Evolutionary conservation across 371 early-diverging fungal species (phyloP).

Genomic region (Hamiltosporidium magnivora): DNA sequence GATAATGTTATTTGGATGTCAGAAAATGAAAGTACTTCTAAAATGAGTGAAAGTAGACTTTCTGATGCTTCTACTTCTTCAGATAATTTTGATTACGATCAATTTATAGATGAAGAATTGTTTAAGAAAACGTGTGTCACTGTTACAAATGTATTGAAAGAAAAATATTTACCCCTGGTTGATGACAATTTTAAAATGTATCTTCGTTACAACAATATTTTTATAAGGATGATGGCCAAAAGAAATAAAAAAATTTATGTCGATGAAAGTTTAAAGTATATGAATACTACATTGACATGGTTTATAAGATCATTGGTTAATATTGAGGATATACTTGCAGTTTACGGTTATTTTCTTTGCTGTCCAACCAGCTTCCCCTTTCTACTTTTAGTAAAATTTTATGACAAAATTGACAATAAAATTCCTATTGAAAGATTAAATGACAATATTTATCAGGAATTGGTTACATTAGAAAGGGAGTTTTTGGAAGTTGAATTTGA

Average conservation of each 20-base stretch:
- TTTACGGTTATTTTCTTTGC: slow-evolving; percentile 31
- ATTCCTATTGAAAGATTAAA: slow-evolving; percentile 6
- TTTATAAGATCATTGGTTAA: slow-evolving; percentile 24
- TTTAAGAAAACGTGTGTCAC: slow-evolving; percentile 4
- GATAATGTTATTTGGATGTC: slow-evolving; percentile 9
- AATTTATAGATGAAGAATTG: not conserved
- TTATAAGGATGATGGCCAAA: slow-evolving; percentile 41
- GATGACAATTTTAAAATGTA: slow-evolving; percentile 36
- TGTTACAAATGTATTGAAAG: slow-evolving; percentile 28
- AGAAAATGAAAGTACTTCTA: not conserved
- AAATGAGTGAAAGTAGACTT: not conserved
- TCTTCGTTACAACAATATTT: slow-evolving; percentile 26
- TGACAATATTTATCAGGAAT: slow-evolving; percentile 10
- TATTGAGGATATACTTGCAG: slow-evolving; percentile 28
- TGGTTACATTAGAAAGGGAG: slow-evolving; percentile 26
- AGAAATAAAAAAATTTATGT: slow-evolving; percentile 17
- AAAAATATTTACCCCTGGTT: slow-evolving; percentile 31
- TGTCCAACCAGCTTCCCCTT: slow-evolving; percentile 29
- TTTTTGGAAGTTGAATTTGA: slow-evolving; percentile 18
- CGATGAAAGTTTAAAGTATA: slow-evolving; percentile 19
- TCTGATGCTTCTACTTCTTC: slow-evolving; percentile 1
- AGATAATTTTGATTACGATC: not conserved
- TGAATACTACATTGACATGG: slow-evolving; percentile 40
- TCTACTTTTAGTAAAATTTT: slow-evolving; percentile 26
- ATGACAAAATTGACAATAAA: slow-evolving; percentile 11